A percentile compares a stretch with the other conserved stretches of the same genome.
These are phyloP conservation scores for Hysterangium stoloniferum DNA, from an alignment of 768 basidiomycete species.

Conservation along the genomic window DNA sequence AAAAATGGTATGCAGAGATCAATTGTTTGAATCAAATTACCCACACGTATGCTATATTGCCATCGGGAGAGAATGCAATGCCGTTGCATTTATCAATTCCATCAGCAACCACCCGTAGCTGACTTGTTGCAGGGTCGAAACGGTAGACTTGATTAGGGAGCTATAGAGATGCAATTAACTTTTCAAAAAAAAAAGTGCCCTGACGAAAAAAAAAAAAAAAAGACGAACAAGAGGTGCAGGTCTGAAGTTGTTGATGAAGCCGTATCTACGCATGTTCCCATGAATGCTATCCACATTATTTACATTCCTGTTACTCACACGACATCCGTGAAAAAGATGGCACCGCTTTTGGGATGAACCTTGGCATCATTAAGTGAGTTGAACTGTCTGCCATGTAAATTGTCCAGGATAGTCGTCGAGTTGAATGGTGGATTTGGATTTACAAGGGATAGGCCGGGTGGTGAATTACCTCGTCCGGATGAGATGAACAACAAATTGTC, in stretches of 20 bases:
- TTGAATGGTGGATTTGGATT: slow-evolving; percentile 60
- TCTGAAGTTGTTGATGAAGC: slow-evolving; percentile 59
- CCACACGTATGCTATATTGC: slow-evolving; percentile 57
- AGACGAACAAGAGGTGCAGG: slow-evolving; percentile 35
- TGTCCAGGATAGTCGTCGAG: slow-evolving; percentile 63
- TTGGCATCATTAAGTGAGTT: slow-evolving; percentile 78
- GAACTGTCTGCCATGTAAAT: slow-evolving; percentile 74
- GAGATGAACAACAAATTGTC: slow-evolving; percentile 53
- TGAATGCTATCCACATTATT: background rate
- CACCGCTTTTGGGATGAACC: slow-evolving; percentile 55
- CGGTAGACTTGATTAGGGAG: slow-evolving; percentile 74
- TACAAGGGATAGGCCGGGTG: slow-evolving; percentile 57
- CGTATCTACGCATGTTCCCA: slow-evolving; percentile 44
- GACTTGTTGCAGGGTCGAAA: slow-evolving; percentile 56
- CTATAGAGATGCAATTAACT: too few species aligned
- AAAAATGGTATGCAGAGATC: background rate
- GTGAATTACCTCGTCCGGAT: slow-evolving; percentile 55
- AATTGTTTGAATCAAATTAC: slow-evolving; percentile 14
- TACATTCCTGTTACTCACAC: slow-evolving; percentile 33
- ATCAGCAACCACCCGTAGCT: slow-evolving; percentile 66
- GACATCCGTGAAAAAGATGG: slow-evolving; percentile 70
- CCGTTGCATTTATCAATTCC: slow-evolving; percentile 72
- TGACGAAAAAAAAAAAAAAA: background rate
- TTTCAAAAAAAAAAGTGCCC: too few species aligned
- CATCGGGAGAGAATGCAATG: slow-evolving; percentile 62